Conservation (phyloP, 1,139 yeast genomes). For the Yueomyces sp. region DNA sequence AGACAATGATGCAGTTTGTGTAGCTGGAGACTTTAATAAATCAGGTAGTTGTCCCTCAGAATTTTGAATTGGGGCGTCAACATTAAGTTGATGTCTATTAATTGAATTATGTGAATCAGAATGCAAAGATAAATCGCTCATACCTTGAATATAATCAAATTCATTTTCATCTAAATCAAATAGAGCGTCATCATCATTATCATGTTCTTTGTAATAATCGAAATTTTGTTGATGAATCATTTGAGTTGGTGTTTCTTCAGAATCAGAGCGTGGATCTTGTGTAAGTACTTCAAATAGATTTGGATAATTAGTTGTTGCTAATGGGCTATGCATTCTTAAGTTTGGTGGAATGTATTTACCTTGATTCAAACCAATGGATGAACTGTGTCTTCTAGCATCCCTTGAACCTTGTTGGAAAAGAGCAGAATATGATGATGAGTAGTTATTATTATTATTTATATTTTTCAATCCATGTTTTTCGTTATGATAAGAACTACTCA, state of each 20-base stretch:
- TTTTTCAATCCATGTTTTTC: conserved; percentile 1
- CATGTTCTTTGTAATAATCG: conserved; percentile 11
- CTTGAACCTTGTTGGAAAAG: neutral
- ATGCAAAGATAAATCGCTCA: conserved; percentile 14
- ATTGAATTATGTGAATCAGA: neutral
- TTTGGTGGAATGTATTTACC: neutral
- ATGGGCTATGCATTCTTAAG: neutral
- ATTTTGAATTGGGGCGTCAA: too few relatives aligned
- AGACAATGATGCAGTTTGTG: neutral
- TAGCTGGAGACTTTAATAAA: conserved; percentile 19
- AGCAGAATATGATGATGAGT: neutral
- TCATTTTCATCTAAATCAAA: conserved; percentile 32
- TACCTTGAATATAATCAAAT: conserved; percentile 18
- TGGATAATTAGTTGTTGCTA: neutral
- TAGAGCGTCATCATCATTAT: conserved; percentile 29
- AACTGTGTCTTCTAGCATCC: too few relatives aligned
- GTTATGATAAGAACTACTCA: conserved; percentile 4
- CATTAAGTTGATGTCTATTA: too few relatives aligned
- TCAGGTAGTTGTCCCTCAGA: conserved; percentile 17
- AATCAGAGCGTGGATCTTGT: conserved; percentile 3
- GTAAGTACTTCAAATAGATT: neutral
- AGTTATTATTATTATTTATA: conserved; percentile 12
- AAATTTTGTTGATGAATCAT: neutral
- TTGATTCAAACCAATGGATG: too few relatives aligned
- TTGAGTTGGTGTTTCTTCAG: conserved; percentile 1